A percentile compares a stretch with the other conserved stretches of the same genome.
Evolutionary conservation across 169 alveolate species (phyloP).

Genomic region (Ichthyophthirius multifiliis): DNA sequence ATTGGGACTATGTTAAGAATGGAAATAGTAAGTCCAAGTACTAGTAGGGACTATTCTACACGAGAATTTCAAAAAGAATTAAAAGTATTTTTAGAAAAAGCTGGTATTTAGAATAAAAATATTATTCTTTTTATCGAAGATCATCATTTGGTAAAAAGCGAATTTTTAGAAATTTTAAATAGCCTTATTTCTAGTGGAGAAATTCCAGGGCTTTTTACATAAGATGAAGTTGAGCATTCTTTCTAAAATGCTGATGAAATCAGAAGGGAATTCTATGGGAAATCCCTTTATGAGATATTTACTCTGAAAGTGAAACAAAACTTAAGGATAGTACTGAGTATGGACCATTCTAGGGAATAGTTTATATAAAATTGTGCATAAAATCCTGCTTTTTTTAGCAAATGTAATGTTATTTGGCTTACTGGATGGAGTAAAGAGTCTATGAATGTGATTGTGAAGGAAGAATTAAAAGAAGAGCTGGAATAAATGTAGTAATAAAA

Average conservation of each 20-base stretch:
- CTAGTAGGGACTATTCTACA: slow-evolving; percentile 79
- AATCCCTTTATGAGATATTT: slow-evolving; percentile 87
- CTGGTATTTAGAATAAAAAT: slow-evolving; percentile 80
- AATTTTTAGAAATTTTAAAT: slow-evolving; percentile 83
- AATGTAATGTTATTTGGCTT: slow-evolving; percentile 57
- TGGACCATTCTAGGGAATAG: slow-evolving; percentile 33
- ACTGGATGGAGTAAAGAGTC: slow-evolving; percentile 40
- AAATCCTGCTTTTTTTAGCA: slow-evolving; percentile 56
- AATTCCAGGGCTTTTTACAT: slow-evolving; percentile 86
- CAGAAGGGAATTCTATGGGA: slow-evolving; percentile 65
- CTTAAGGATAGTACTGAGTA: slow-evolving; percentile 38
- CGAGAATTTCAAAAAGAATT: slow-evolving; percentile 72
- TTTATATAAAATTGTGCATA: slow-evolving; percentile 36
- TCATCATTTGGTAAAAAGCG: slow-evolving; percentile 82
- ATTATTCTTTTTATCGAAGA: slow-evolving; percentile 84
- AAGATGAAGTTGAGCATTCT: slow-evolving; percentile 90
- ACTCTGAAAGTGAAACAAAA: slow-evolving; percentile 71
- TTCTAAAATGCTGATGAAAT: slow-evolving; percentile 49
- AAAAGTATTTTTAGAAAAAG: slow-evolving; percentile 64
- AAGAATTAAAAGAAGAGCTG: slow-evolving; percentile 5
- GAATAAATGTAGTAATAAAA: background rate
- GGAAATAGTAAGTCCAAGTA: slow-evolving; percentile 78
- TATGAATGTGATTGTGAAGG: background rate
- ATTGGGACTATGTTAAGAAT: slow-evolving; percentile 80
- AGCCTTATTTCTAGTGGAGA: slow-evolving; percentile 89